Conservation (phyloP, 495 filamentous ascomycete species). For the Penicillium ucsense region DNA sequence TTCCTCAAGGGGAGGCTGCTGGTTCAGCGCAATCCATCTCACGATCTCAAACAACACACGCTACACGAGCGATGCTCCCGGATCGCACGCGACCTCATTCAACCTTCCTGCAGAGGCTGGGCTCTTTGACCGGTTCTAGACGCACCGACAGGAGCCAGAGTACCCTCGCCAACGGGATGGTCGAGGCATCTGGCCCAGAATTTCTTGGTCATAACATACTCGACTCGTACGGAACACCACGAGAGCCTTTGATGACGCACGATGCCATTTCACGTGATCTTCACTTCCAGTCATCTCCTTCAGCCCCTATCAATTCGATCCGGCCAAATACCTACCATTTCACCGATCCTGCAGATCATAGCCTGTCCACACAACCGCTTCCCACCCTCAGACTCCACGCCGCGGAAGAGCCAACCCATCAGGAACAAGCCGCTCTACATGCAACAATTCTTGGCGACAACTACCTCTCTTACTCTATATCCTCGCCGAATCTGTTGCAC, state of each 20-base stretch:
- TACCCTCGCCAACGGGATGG: conserved; percentile 5
- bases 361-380: conserved; percentile 5
- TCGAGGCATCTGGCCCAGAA: conserved; percentile 1
- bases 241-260: too few species aligned
- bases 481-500: conserved; percentile 32
- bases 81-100: conserved; percentile 18
- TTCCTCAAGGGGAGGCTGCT: neutral
- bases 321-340: neutral
- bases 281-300: too few species aligned
- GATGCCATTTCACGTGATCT: too few species aligned
- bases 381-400: conserved; percentile 11
- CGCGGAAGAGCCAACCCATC: conserved; percentile 4
- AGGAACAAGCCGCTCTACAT: conserved; percentile 5
- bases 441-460: conserved; percentile 16
- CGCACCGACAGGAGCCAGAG: conserved; percentile 14
- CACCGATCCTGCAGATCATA: conserved; percentile 3
- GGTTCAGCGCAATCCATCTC: conserved; percentile 6
- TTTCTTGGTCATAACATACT: too few species aligned
- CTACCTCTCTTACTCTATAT: conserved; percentile 27
- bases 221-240: too few species aligned
- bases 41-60: conserved; percentile 17
- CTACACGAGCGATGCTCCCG: conserved; percentile 9
- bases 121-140: conserved; percentile 18
- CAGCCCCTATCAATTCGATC: too few species aligned
- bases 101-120: conserved; percentile 21